Conservation (phyloP, 257 asterid species). For the Nicotiana knightiana region DNA sequence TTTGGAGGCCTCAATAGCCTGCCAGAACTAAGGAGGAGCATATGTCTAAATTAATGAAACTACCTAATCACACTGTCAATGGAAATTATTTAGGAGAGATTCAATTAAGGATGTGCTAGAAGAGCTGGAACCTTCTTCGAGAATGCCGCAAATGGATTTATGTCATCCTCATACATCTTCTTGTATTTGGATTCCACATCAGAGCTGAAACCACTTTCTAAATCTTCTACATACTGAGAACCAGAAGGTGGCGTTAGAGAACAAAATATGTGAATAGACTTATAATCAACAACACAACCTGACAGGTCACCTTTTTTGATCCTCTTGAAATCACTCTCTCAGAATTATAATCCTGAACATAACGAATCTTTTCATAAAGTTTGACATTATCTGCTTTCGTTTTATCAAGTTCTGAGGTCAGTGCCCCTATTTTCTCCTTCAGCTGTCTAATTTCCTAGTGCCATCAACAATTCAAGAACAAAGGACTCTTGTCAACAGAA, state of each 20-base stretch:
- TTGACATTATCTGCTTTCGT: slow-evolving; percentile 96
- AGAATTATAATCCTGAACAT: slow-evolving; percentile 94
- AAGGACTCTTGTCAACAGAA: neutral
- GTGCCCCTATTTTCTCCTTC: slow-evolving; percentile 81
- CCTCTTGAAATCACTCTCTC: slow-evolving; percentile 97
- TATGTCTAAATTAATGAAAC: neutral
- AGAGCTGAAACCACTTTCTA: slow-evolving; percentile 92
- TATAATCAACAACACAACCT: slow-evolving; percentile 11
- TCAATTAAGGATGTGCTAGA: neutral
- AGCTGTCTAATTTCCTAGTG: slow-evolving; percentile 84
- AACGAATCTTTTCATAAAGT: slow-evolving; percentile 95
- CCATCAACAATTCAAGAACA: slow-evolving; percentile 15
- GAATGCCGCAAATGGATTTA: slow-evolving; percentile 98
- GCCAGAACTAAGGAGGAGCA: neutral
- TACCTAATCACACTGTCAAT: neutral
- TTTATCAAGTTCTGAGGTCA: slow-evolving; percentile 81
- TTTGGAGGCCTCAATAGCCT: neutral
- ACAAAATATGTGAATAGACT: slow-evolving; percentile 4
- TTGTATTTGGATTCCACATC: slow-evolving; percentile 98
- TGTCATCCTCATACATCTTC: slow-evolving; percentile 95
- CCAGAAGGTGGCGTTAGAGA: slow-evolving; percentile 12
- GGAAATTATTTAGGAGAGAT: neutral
- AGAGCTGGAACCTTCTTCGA: slow-evolving; percentile 65
- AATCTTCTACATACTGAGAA: slow-evolving; percentile 83
- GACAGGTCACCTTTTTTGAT: slow-evolving; percentile 75